Evolutionary conservation across 495 filamentous ascomycete genomes (phyloP).

Genomic region (Talaromyces wortmannii): DNA sequence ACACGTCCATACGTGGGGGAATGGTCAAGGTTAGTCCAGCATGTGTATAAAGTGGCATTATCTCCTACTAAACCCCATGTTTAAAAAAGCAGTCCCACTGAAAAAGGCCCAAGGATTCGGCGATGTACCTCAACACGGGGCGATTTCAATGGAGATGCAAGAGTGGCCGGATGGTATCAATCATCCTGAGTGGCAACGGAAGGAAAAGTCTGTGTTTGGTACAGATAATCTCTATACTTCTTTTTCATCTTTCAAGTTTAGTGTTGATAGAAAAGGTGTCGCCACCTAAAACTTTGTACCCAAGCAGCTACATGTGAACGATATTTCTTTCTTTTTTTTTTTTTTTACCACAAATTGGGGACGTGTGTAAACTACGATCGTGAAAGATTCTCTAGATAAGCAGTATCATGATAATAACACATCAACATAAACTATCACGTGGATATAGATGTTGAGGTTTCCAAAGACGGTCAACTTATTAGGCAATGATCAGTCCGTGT

Average conservation of each 20-base stretch:
- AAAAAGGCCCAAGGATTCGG: not conserved
- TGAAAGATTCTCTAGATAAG: too few species aligned
- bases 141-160: not conserved
- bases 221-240: not conserved
- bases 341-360: too few species aligned
- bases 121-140: not conserved
- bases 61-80: not conserved
- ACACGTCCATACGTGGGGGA: not conserved
- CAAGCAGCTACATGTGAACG: too few species aligned
- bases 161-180: not conserved
- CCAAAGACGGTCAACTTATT: too few species aligned
- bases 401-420: too few species aligned
- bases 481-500: too few species aligned
- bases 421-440: too few species aligned
- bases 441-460: too few species aligned
- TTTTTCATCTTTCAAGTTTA: not conserved
- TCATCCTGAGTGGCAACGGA: not conserved
- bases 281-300: too few species aligned
- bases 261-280: not conserved
- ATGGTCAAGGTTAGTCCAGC: not conserved
- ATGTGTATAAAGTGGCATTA: not conserved
- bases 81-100: not conserved
- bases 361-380: too few species aligned
- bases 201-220: not conserved
- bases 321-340: too few species aligned